Conservation (phyloP, 1,139 yeast species). For the Kazachstania sp. region DNA sequence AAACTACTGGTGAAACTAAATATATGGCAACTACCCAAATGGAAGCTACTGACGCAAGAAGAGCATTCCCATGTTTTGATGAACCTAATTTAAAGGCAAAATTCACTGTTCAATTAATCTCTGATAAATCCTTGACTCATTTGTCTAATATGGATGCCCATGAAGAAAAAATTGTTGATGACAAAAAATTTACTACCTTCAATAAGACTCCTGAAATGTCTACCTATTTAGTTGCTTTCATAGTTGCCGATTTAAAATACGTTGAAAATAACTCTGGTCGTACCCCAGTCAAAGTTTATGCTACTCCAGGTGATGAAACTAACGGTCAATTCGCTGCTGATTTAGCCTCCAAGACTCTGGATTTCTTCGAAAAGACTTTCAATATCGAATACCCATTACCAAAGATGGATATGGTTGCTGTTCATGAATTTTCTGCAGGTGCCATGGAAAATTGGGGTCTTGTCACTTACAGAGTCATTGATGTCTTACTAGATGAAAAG, state of each 20-base stretch:
- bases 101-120: slow-evolving; percentile 57
- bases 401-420: slow-evolving; percentile 65
- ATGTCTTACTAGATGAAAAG: slow-evolving; percentile 52
- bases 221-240: slow-evolving; percentile 69
- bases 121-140: slow-evolving; percentile 52
- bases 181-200: slow-evolving; percentile 42
- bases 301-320: slow-evolving; percentile 57
- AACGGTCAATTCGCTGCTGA: slow-evolving; percentile 60
- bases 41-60: slow-evolving; percentile 83
- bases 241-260: slow-evolving; percentile 66
- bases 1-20: slow-evolving; percentile 45
- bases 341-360: slow-evolving; percentile 58
- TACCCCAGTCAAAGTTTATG: slow-evolving; percentile 58
- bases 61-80: slow-evolving; percentile 87
- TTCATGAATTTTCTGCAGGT: slow-evolving; percentile 67
- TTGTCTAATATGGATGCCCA: slow-evolving; percentile 74
- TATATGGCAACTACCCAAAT: slow-evolving; percentile 77
- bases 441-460: slow-evolving; percentile 83
- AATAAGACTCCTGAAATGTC: slow-evolving; percentile 64
- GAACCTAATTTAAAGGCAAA: slow-evolving; percentile 81
- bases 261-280: slow-evolving; percentile 42
- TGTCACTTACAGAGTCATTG: slow-evolving; percentile 65
- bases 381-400: slow-evolving; percentile 64
- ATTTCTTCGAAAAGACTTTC: slow-evolving; percentile 55
- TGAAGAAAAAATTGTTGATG: slow-evolving; percentile 40